phyloP scores from a whole-genome alignment of 495 filamentous ascomycete species.

The Penicillium bovifimosum region DNA sequence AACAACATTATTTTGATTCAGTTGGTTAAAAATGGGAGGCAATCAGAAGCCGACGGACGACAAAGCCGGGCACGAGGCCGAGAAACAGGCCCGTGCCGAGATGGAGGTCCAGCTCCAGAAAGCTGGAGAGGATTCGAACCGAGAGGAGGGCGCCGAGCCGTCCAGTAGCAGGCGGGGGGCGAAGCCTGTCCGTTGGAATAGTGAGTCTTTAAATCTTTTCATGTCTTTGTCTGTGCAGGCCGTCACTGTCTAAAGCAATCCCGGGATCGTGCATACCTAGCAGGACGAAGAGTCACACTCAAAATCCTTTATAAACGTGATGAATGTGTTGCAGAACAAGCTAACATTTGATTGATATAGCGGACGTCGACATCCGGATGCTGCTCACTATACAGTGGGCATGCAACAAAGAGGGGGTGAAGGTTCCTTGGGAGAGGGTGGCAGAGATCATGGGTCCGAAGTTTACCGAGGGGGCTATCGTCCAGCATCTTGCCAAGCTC shows the following conservation, averaged over 20 bases:
- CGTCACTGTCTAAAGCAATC: no score
- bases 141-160: no score
- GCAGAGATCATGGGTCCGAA: conserved; percentile 31
- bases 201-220: conserved; percentile 22
- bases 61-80: no score
- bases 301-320: neutral
- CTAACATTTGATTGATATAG: conserved; percentile 17
- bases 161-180: no score
- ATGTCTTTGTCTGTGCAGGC: neutral
- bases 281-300: neutral
- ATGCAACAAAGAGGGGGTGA: conserved; percentile 32
- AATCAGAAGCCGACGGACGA: no score
- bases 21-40: no score
- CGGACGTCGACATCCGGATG: conserved; percentile 37
- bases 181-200: conserved; percentile 41
- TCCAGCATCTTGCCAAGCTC: conserved; percentile 46
- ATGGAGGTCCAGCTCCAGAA: no score
- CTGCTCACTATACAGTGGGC: conserved; percentile 39
- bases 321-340: neutral
- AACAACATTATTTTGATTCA: no score
- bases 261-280: neutral
- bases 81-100: no score
- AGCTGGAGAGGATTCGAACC: no score
- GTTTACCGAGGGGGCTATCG: conserved; percentile 39
- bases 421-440: conserved; percentile 38